These are phyloP conservation scores for Diplodia seriata DNA, from an alignment of 2,329 filamentous ascomycete genomes.

Conservation along the genomic window DNA sequence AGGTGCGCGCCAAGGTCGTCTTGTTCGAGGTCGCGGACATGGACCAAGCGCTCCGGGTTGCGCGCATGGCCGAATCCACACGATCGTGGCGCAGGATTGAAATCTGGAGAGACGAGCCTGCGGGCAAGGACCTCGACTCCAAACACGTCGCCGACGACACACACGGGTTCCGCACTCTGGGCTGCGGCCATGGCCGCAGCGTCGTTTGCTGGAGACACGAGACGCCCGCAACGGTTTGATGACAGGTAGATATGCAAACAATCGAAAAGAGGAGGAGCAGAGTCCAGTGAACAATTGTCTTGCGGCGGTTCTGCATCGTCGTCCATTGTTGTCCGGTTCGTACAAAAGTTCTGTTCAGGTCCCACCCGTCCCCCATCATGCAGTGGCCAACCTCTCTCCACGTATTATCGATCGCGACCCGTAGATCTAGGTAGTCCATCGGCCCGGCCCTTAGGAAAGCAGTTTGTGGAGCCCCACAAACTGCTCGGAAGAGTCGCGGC, in stretches of 20 bases:
- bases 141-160: background rate
- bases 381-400: background rate
- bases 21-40: constrained; percentile 76
- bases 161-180: constrained; percentile 39
- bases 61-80: constrained; percentile 52
- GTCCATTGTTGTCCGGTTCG: background rate
- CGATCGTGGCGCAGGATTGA: constrained; percentile 57
- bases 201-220: constrained; percentile 52
- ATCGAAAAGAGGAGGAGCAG: background rate
- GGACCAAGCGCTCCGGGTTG: constrained; percentile 71
- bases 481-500: background rate
- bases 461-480: background rate
- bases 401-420: background rate
- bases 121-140: constrained; percentile 45
- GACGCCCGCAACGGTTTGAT: constrained; percentile 41
- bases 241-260: constrained; percentile 8
- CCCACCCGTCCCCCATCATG: background rate
- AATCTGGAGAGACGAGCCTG: constrained; percentile 71
- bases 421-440: background rate
- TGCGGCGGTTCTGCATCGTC: no score
- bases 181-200: constrained; percentile 52
- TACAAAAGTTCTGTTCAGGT: background rate
- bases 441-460: background rate
- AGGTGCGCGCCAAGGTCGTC: constrained; percentile 61
- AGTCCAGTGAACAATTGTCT: background rate